Conservation (phyloP, 2,329 filamentous ascomycete species). For the Cryphonectria japonica region DNA sequence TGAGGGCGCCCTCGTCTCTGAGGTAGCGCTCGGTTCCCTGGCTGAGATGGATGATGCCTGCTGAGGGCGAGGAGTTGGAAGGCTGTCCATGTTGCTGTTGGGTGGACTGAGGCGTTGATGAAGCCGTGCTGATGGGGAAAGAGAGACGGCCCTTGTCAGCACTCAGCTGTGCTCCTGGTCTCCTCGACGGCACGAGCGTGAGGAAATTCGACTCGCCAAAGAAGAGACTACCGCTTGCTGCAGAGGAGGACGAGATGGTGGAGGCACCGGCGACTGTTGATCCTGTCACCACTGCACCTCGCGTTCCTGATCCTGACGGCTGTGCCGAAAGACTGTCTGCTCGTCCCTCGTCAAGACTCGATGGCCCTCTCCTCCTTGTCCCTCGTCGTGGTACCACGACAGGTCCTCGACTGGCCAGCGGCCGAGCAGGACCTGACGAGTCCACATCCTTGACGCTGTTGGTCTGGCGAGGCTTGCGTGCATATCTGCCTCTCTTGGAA, state of each 20-base stretch:
- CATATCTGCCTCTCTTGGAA: slow-evolving; percentile 32
- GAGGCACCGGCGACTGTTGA: slow-evolving; percentile 30
- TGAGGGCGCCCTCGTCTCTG: slow-evolving; percentile 32
- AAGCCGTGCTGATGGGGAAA: slow-evolving; percentile 27
- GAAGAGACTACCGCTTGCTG: slow-evolving; percentile 38
- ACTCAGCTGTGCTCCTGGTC: slow-evolving; percentile 1
- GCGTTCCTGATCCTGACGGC: background rate
- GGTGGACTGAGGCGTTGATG: slow-evolving; percentile 25
- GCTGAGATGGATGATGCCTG: slow-evolving; percentile 29
- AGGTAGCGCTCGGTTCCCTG: slow-evolving; percentile 31
- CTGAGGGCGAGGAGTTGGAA: slow-evolving; percentile 15
- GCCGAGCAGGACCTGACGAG: background rate
- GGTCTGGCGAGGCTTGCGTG: slow-evolving; percentile 24
- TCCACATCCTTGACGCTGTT: slow-evolving; percentile 19
- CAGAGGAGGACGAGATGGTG: slow-evolving; percentile 21
- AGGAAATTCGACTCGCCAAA: slow-evolving; percentile 47
- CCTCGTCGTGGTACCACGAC: background rate
- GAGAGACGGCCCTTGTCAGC: slow-evolving; percentile 29
- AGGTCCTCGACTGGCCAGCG: background rate
- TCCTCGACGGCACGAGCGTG: slow-evolving; percentile 36
- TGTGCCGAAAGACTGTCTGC: background rate
- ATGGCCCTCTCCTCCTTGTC: background rate
- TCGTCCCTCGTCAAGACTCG: background rate
- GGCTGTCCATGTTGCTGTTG: background rate
- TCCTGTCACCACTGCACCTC: slow-evolving; percentile 3